Conservation (phyloP, 768 basidiomycete genomes). For the Naganishia kalamii region DNA sequence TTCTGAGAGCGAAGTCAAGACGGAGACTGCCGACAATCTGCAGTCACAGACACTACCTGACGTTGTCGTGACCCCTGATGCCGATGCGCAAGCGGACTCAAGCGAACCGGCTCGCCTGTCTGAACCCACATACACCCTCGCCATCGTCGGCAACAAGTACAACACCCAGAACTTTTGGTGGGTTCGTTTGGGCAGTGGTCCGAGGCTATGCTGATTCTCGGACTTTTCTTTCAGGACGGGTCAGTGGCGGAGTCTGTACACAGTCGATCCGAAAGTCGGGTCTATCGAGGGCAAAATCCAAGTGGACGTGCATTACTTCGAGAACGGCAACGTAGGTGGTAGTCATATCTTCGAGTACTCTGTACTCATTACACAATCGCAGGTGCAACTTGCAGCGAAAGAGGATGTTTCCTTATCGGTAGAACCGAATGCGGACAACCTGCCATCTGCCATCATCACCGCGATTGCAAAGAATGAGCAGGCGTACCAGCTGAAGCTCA, state of each 20-base stretch:
- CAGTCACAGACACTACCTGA: too few relatives aligned
- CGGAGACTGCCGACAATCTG: too few relatives aligned
- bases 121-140: constrained; percentile 52
- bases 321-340: constrained; percentile 78
- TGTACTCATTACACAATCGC: background rate
- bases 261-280: constrained; percentile 61
- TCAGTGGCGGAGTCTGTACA: constrained; percentile 85
- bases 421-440: constrained; percentile 29
- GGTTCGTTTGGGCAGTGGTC: constrained; percentile 22
- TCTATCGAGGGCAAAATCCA: constrained; percentile 66
- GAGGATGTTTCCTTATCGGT: constrained; percentile 59
- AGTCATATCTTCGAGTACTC: background rate
- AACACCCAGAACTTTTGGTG: constrained; percentile 90
- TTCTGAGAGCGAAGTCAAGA: background rate
- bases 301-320: constrained; percentile 91
- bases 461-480: constrained; percentile 66
- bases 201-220: background rate
- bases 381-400: constrained; percentile 85
- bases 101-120: background rate
- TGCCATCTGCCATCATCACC: constrained; percentile 55
- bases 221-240: constrained; percentile 63
- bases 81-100: background rate
- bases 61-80: background rate
- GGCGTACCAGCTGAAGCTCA: constrained; percentile 70
- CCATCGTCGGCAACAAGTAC: constrained; percentile 92